Base-by-base conservation (phyloP, 2,329 filamentous ascomycete species). In the Bipolaris bicolor region DNA sequence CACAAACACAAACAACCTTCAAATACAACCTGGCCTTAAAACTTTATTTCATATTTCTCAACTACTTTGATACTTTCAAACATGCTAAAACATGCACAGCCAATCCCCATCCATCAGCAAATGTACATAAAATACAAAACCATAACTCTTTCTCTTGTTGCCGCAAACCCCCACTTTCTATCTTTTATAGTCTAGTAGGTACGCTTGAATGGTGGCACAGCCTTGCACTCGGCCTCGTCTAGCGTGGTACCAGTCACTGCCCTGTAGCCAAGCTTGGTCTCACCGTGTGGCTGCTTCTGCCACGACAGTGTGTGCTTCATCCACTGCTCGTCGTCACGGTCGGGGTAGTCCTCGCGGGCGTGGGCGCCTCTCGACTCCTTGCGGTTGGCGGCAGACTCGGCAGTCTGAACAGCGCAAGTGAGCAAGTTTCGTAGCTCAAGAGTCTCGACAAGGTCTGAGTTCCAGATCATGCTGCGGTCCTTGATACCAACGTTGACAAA, bases 391-490 rank as follows among this genome's bases (percentile, higher is more conserved):
- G 95, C 95, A 31, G 92, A 86, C 69, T 88, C 86, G 62, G 95
- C 95, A 49, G 95, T 98, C 89, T 99, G 95, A 46, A 90, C 87
- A 87, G 93, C 94, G 88, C 95, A 98, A 73, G 95, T 98, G 76
- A 99, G 83, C 73, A 99, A 80, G 80, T 99, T 99, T 75, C 93
- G 87, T 74, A 98, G 84, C 82, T 99, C 95, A 55, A 99, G 87
- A 7, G 94, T 96, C 85, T 98, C 94, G 61, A 97, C 92, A 37
- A 98, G 87, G 75, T 98, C 94, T 22, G 91, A 92, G 88, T 98
- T 98, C 94, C 94, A 98, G 83, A 98, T 98, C 94, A 98, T 97
- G 85, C 91, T 96, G 79, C 95, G 90, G 80, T 98, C 94, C 87
- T 97, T 96, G 82, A 91, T 97, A 74, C 92, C 91, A 69, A 98